Evolutionary conservation across 805 yeast species (phyloP).

Genomic region (Hanseniaspora jakobsenii): DNA sequence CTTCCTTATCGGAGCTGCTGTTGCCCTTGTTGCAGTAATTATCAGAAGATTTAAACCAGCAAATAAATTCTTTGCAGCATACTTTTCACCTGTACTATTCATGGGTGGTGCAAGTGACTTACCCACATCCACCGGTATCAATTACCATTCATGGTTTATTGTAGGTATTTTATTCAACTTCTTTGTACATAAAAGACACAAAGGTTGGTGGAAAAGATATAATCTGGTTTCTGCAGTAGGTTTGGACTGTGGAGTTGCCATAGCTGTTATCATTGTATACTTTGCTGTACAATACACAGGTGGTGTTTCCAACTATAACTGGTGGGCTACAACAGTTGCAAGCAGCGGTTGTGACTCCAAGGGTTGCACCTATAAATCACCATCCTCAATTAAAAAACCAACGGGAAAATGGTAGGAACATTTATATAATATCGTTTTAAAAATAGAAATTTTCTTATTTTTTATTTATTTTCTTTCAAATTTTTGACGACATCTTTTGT

Average conservation of each 20-base stretch:
- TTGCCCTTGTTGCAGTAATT: constrained; percentile 34
- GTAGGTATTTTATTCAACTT: constrained; percentile 48
- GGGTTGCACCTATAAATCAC: constrained; percentile 12
- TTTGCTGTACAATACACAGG: constrained; percentile 37
- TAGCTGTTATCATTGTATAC: constrained; percentile 47
- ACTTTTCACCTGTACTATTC: constrained; percentile 54
- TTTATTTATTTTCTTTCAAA: too few species aligned
- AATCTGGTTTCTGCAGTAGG: constrained; percentile 57
- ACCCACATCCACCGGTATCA: constrained; percentile 62
- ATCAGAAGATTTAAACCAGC: constrained; percentile 31
- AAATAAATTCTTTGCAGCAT: constrained; percentile 27
- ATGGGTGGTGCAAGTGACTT: constrained; percentile 40
- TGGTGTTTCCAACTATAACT: constrained; percentile 29
- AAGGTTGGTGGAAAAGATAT: constrained; percentile 68
- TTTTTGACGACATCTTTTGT: too few species aligned
- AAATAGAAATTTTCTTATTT: neutral
- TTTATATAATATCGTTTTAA: too few species aligned
- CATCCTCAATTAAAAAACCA: constrained; percentile 10
- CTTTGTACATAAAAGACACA: constrained; percentile 42
- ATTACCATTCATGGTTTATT: constrained; percentile 43
- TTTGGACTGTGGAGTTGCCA: constrained; percentile 54
- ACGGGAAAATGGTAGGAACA: constrained; percentile 12
- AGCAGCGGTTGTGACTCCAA: constrained; percentile 31
- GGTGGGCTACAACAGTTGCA: constrained; percentile 59
- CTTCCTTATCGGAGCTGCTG: constrained; percentile 44